Conservation (phyloP, 306 rosid genomes). For the Mimosa pudica region DNA sequence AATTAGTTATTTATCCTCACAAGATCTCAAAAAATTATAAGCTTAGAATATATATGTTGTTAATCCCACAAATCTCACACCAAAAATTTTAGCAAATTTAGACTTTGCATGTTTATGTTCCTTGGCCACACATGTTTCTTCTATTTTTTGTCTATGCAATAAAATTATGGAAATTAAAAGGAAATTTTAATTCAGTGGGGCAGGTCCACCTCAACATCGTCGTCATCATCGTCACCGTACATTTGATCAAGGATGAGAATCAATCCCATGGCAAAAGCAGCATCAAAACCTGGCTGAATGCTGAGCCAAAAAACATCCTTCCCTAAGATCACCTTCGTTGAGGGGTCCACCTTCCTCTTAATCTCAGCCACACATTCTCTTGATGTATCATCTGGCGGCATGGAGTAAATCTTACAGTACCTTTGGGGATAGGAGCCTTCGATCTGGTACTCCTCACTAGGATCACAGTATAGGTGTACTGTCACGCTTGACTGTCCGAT, state of each 20-base stretch:
- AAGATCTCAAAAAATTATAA: too few relatives aligned
- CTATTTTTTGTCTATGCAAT: neutral
- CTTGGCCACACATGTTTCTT: neutral
- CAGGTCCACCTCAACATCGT: neutral
- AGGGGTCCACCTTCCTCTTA: constrained; percentile 25
- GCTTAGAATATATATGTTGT: neutral
- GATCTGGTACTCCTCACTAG: constrained; percentile 37
- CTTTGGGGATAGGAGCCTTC: constrained; percentile 31
- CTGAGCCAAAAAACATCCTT: constrained; percentile 35
- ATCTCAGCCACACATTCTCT: constrained; percentile 33
- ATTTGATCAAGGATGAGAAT: constrained; percentile 42
- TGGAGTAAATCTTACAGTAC: constrained; percentile 28
- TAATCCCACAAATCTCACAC: neutral
- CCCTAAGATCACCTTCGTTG: constrained; percentile 36
- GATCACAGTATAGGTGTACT: constrained; percentile 30
- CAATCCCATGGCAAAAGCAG: constrained; percentile 43
- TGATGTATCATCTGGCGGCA: neutral
- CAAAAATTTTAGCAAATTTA: neutral
- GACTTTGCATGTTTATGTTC: neutral
- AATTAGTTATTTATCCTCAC: too few relatives aligned
- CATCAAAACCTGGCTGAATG: constrained; percentile 33
- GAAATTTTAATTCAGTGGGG: neutral
- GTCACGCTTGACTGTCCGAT: constrained; percentile 38
- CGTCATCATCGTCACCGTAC: constrained; percentile 1
- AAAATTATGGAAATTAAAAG: too few relatives aligned